Evolutionary conservation across 768 basidiomycete species (phyloP).

Genomic region (Megacollybia marginata): DNA sequence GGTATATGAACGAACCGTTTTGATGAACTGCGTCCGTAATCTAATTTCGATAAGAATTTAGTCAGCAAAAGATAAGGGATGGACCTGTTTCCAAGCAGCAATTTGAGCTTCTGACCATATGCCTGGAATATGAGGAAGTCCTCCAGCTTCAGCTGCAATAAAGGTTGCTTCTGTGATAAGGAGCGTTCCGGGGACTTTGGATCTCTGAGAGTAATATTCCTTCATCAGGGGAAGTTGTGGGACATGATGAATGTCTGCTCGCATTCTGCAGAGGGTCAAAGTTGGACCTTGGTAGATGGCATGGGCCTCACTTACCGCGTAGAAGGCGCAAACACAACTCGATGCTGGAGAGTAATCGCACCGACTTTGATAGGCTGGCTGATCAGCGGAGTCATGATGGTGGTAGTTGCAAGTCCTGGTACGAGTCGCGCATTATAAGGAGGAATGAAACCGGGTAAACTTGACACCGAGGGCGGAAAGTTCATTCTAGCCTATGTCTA

Average conservation of each 20-base stretch:
- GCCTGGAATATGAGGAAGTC: slow-evolving; percentile 20
- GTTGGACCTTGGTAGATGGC: no score
- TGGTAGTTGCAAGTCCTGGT: no score
- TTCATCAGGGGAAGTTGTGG: slow-evolving; percentile 22
- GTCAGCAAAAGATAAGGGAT: background rate
- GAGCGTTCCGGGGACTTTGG: slow-evolving; percentile 18
- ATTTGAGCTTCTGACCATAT: background rate
- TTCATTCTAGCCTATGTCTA: no score
- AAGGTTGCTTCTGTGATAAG: slow-evolving; percentile 1
- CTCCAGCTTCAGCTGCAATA: slow-evolving; percentile 21
- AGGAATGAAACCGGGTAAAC: no score
- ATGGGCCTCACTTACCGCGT: background rate
- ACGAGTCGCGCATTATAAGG: no score
- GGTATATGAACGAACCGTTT: background rate
- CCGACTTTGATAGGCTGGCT: background rate
- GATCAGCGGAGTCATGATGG: no score
- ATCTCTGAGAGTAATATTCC: slow-evolving; percentile 33
- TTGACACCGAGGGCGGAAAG: no score
- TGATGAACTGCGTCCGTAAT: background rate
- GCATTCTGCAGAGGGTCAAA: background rate
- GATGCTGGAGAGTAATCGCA: background rate
- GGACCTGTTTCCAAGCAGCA: background rate
- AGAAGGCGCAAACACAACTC: background rate
- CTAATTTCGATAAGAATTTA: background rate
- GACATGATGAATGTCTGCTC: slow-evolving; percentile 5